Base-by-base conservation (phyloP, 306 rosid species). In the Crotalaria pallida region DNA sequence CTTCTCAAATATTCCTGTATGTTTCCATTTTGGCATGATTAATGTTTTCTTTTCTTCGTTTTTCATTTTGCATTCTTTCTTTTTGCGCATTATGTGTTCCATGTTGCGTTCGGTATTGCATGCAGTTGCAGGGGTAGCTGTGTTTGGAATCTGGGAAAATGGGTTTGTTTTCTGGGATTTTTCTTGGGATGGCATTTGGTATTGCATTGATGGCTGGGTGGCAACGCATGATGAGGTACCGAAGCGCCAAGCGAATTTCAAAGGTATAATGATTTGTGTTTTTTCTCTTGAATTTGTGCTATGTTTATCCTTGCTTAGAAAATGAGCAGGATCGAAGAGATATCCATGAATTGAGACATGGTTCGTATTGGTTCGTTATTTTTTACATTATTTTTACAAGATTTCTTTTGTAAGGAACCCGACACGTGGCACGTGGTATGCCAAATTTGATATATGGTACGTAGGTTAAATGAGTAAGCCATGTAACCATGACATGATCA, bases 111-210 rank as follows among this genome's bases (percentile, higher is more conserved):
- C 38, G 52, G 34, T 77, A 48, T 27, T 58, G 48, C 21, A 50
- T 52, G 72, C n/a, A n/a, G n/a, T n/a, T n/a, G n/a, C n/a, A n/a
- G n/a, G n/a, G 82, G 53, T 73, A 75, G 71, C 34, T 5, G 6
- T 44, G 70, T 36, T 77, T 75, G 80, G 80, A 72, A 69, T 76
- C 76, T 36, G 68, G 22, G 57, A 74, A 81, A 67, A 92, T 89
- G 98, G 96, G 96, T 78, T 65, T 92, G 95, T 76, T 88, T 88
- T 86, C 96, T 84, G 98, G 98, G 87, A 65, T 89, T 87, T 73
- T 92, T 24, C 70, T 92, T 88, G 98, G 98, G 73, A 80, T 89
- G 74, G 0, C 79, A 13, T 83, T 86, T 57, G 98, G 98, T 76
- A 81, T 89, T 58, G 86, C 84, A 65, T 83, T 89, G 87, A 92